These are phyloP conservation scores for Rhamnella rubrinervis DNA, from an alignment of 331 rosid genomes.

Conservation along the genomic window DNA sequence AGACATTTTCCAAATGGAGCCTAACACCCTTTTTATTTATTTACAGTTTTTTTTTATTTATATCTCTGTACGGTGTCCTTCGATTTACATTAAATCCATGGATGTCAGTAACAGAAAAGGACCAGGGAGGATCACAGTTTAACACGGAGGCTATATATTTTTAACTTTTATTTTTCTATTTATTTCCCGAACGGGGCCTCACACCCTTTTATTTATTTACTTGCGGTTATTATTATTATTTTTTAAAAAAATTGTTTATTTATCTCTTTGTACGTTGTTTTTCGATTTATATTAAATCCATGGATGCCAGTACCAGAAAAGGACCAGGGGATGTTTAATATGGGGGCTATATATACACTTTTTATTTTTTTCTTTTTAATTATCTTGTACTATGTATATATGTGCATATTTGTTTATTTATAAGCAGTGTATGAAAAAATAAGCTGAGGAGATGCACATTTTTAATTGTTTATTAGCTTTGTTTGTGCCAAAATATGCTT, in stretches of 20 bases:
- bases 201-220: background rate
- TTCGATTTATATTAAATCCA: slow-evolving; percentile 34
- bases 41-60: slow-evolving; percentile 12
- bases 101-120: slow-evolving; percentile 44
- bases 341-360: background rate
- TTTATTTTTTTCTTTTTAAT: background rate
- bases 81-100: slow-evolving; percentile 31
- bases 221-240: slow-evolving; percentile 8
- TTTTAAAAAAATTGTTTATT: too few relatives aligned
- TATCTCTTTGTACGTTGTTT: slow-evolving; percentile 4
- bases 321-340: slow-evolving; percentile 12
- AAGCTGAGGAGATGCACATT: too few relatives aligned
- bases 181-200: too few relatives aligned
- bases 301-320: slow-evolving; percentile 42
- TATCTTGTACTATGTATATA: background rate
- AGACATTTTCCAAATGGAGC: too few relatives aligned
- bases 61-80: slow-evolving; percentile 13
- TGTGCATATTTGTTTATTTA: slow-evolving; percentile 39
- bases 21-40: background rate
- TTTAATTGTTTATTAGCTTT: too few relatives aligned
- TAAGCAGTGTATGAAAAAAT: slow-evolving; percentile 9
- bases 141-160: slow-evolving; percentile 1
- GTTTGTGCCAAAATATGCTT: too few relatives aligned
- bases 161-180: background rate
- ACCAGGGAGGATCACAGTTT: slow-evolving; percentile 19